phyloP scores from a whole-genome alignment of 2,329 filamentous ascomycete species.

The Torrubiella hemipterigena region DNA sequence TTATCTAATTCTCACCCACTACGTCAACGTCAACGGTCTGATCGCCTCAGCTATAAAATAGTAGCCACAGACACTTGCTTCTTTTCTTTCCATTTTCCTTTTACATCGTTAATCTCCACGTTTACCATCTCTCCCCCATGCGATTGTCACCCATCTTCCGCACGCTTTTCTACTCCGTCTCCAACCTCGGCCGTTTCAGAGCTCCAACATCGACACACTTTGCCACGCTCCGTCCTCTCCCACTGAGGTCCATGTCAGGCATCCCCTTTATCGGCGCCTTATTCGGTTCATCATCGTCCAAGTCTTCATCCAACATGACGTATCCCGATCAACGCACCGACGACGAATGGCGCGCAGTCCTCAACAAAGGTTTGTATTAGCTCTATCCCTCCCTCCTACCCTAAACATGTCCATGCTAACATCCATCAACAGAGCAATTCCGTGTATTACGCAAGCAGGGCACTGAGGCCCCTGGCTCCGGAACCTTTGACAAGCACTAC shows the following conservation, averaged over 20 bases:
- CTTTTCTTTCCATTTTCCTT: no score
- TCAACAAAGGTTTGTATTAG: conserved; percentile 41
- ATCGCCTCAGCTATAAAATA: no score
- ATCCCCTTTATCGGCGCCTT: conserved; percentile 70
- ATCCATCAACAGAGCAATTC: conserved; percentile 67
- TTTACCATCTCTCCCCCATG: conserved; percentile 35
- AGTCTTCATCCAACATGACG: conserved; percentile 44
- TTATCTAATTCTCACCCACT: no score
- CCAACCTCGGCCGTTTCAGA: conserved; percentile 27
- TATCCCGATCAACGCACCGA: conserved; percentile 73
- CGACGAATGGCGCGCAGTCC: conserved; percentile 79
- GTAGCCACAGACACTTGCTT: no score
- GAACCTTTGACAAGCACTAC: conserved; percentile 80
- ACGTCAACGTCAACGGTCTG: no score
- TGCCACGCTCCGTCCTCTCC: conserved; percentile 13
- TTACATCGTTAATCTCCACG: no score
- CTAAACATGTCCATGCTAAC: conserved; percentile 4
- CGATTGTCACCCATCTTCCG: conserved; percentile 36
- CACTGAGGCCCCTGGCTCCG: conserved; percentile 70
- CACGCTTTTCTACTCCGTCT: conserved; percentile 34
- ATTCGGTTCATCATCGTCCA: conserved; percentile 51
- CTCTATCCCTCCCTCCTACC: not conserved
- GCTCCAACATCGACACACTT: conserved; percentile 12
- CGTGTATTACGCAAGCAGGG: conserved; percentile 84
- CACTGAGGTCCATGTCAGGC: conserved; percentile 52